Percentiles rank a stretch among this genome's conserved stretches.
Evolutionary conservation across 139 green algal genomes (phyloP).

Genomic region (Volvox reticuliferus): DNA sequence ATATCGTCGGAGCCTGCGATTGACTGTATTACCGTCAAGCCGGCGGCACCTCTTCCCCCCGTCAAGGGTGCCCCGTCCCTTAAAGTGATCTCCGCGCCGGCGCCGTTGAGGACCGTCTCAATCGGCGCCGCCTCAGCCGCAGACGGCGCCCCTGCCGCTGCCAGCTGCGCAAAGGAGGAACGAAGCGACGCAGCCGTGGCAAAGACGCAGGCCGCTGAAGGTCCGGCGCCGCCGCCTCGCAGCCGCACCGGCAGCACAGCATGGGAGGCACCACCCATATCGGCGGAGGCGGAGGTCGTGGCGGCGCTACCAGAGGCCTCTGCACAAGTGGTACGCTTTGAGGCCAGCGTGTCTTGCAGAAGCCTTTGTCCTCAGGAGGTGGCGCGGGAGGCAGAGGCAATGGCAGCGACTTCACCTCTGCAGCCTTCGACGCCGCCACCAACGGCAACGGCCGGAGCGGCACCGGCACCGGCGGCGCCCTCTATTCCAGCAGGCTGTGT

Average conservation of each 20-base stretch:
- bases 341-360: too few relatives aligned
- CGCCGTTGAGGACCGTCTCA: background rate
- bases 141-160: background rate
- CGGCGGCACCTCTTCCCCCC: background rate
- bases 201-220: too few relatives aligned
- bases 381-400: too few relatives aligned
- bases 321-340: background rate
- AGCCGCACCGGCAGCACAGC: background rate
- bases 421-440: background rate
- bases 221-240: background rate
- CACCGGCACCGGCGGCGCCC: background rate
- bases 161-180: background rate
- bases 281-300: background rate
- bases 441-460: background rate
- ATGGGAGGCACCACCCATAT: background rate
- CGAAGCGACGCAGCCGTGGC: background rate
- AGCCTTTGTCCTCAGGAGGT: too few relatives aligned
- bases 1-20: background rate
- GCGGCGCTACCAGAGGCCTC: background rate
- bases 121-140: background rate
- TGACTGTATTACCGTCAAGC: conserved; percentile 7
- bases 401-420: too few relatives aligned
- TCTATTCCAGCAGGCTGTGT: background rate
- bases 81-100: background rate
- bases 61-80: background rate